Evolutionary conservation across 2,329 filamentous ascomycete species (phyloP), one percentile per base, ranked within the genome.

Genomic region (Claviceps monticola): DNA sequence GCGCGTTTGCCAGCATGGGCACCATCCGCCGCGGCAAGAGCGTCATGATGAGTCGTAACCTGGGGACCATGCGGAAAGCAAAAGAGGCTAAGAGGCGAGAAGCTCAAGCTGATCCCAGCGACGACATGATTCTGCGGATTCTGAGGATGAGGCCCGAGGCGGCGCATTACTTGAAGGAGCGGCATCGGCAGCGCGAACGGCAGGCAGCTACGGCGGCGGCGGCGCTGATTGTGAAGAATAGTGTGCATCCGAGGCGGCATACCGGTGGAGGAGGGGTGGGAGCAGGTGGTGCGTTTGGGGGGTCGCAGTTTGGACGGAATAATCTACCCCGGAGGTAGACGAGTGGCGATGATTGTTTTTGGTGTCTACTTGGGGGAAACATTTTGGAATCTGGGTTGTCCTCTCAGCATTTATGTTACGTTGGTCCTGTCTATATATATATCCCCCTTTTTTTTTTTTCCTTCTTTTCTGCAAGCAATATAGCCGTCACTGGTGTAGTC

Each of bases 111-210:
- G 93, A 97, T 65, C 91, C 93, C 1, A 95, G 85, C 64, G 93
- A 98, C 66, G 93, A 98, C 65, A 97, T 97, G 86, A 97, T 98
- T 58, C 68, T 98, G 60, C 79, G 93, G 19, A 98, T 98, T 57
- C 69, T 98, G 58, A 79, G 93, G 49, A 98, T 98, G 93, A 76
- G 93, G 51, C 88, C 89, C 2, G 93, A 97, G 70, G 93, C 93
- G 3, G 78, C 83, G 48, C 73, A 79, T 37, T 98, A 98, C 68
- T 74, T 98, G 55, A 88, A 87, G 62, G 91, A 97, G 66, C 76
- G 93, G 43, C 90, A 88, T 64, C 78, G 93, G 57, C 93, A 98
- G 65, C 95, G 95, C 73, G 93, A 97, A 71, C 78, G 93, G 57
- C 80, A 96, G 63, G 88, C 88, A 4, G 90, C 91, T 1, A 84